Percentiles rank a stretch among this genome's conserved stretches.
These are phyloP conservation scores for Mycena citricolor DNA, from an alignment of 1,284 basidiomycete genomes.

Conservation along the genomic window DNA sequence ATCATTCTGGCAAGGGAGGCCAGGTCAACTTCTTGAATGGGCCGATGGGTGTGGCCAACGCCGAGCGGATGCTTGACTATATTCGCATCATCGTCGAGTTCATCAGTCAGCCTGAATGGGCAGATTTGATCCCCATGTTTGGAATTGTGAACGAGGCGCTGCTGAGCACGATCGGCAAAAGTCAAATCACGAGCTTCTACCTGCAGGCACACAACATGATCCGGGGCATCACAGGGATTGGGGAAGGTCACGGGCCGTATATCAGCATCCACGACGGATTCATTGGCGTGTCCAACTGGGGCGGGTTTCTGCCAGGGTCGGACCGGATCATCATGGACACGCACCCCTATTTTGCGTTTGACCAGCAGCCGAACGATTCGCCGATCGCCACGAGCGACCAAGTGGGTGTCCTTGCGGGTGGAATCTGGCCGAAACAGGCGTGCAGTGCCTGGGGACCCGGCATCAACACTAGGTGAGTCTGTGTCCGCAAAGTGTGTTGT, in stretches of 20 bases:
- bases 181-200: conserved; percentile 44
- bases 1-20: conserved; percentile 69
- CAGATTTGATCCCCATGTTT: conserved; percentile 71
- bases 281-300: conserved; percentile 56
- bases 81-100: conserved; percentile 81
- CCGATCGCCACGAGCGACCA: conserved; percentile 38
- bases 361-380: conserved; percentile 40
- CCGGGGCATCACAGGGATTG: conserved; percentile 73
- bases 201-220: conserved; percentile 73
- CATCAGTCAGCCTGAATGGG: conserved; percentile 67
- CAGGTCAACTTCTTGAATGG: conserved; percentile 67
- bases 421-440: conserved; percentile 52
- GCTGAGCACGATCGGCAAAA: conserved; percentile 36
- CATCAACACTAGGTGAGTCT: conserved; percentile 46
- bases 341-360: conserved; percentile 77
- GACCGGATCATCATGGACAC: conserved; percentile 80
- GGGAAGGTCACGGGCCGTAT: conserved; percentile 77
- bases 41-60: conserved; percentile 66
- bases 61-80: conserved; percentile 81
- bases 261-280: conserved; percentile 84
- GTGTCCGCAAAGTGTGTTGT: neutral
- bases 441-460: conserved; percentile 53
- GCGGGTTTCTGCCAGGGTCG: conserved; percentile 67
- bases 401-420: conserved; percentile 39
- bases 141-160: conserved; percentile 75